These are phyloP conservation scores for Zalerion maritima DNA, from an alignment of 495 filamentous ascomycete species.

Conservation along the genomic window DNA sequence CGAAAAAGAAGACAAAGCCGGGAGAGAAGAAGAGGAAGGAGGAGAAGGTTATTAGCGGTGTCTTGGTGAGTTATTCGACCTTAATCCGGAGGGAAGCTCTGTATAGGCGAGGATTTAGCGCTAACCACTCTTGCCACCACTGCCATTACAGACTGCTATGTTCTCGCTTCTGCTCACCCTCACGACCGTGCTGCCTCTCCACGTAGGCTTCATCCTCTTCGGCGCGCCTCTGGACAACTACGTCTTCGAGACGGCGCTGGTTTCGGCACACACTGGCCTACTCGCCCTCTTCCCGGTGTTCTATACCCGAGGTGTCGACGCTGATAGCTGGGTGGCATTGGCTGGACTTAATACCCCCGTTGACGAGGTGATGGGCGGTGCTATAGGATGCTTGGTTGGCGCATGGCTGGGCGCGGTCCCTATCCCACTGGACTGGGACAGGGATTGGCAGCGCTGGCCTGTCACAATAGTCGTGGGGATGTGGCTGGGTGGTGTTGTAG, in stretches of 20 bases:
- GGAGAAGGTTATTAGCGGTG: too few species aligned
- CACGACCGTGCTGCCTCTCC: conserved; percentile 43
- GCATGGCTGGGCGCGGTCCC: conserved; percentile 75
- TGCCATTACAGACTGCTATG: conserved; percentile 44
- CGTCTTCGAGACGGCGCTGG: conserved; percentile 58
- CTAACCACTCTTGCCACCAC: conserved; percentile 3
- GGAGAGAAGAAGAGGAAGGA: conserved; percentile 30
- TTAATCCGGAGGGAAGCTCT: too few species aligned
- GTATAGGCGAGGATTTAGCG: neutral
- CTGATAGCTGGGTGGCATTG: conserved; percentile 57
- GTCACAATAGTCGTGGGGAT: conserved; percentile 70
- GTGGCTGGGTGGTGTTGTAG: conserved; percentile 51
- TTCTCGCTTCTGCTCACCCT: conserved; percentile 47
- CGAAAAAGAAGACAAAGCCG: conserved; percentile 21
- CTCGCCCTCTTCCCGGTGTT: conserved; percentile 61
- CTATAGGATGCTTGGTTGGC: conserved; percentile 45
- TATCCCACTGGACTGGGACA: conserved; percentile 88
- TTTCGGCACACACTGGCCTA: conserved; percentile 65
- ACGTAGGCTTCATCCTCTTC: conserved; percentile 62
- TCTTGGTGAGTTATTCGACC: too few species aligned
- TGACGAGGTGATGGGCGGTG: conserved; percentile 56
- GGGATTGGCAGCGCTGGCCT: conserved; percentile 96
- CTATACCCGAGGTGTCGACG: conserved; percentile 73
- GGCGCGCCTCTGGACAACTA: conserved; percentile 85
- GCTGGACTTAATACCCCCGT: conserved; percentile 37